These are phyloP conservation scores for Cornus suecica DNA, from an alignment of 148 eudicot genomes.

Conservation along the genomic window DNA sequence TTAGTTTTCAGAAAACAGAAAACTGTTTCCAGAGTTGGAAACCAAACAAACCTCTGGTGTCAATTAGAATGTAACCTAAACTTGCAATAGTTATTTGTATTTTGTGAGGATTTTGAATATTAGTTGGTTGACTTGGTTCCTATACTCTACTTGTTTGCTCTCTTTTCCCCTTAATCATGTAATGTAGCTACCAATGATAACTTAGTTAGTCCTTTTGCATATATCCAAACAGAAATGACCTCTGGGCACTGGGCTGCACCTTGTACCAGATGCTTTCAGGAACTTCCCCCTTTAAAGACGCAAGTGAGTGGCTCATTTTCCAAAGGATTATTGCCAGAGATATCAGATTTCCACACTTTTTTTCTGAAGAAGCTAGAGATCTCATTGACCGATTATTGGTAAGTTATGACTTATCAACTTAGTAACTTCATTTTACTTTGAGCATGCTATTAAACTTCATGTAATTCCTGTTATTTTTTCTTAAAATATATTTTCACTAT, in stretches of 20 bases:
- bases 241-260: slow-evolving; percentile 99
- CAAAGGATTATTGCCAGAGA: slow-evolving; percentile 94
- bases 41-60: no score
- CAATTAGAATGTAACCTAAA: not conserved
- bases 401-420: slow-evolving; percentile 17
- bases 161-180: not conserved
- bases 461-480: not conserved
- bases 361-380: slow-evolving; percentile 83
- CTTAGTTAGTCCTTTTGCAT: slow-evolving; percentile 10
- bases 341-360: slow-evolving; percentile 76
- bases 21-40: no score
- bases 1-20: no score
- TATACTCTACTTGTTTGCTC: not conserved
- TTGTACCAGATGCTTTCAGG: slow-evolving; percentile 99
- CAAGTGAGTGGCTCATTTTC: slow-evolving; percentile 97
- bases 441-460: not conserved
- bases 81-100: not conserved
- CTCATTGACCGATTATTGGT: slow-evolving; percentile 87
- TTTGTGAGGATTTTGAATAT: not conserved
- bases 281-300: slow-evolving; percentile 97
- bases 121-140: slow-evolving; percentile 4
- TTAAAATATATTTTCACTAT: not conserved
- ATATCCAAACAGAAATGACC: slow-evolving; percentile 69
- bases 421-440: slow-evolving; percentile 9
- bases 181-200: not conserved